A percentile compares a stretch with the other conserved stretches of the same genome.
phyloP scores from a whole-genome alignment of 1,284 basidiomycete genomes.

The Pisolithus thermaeus region DNA sequence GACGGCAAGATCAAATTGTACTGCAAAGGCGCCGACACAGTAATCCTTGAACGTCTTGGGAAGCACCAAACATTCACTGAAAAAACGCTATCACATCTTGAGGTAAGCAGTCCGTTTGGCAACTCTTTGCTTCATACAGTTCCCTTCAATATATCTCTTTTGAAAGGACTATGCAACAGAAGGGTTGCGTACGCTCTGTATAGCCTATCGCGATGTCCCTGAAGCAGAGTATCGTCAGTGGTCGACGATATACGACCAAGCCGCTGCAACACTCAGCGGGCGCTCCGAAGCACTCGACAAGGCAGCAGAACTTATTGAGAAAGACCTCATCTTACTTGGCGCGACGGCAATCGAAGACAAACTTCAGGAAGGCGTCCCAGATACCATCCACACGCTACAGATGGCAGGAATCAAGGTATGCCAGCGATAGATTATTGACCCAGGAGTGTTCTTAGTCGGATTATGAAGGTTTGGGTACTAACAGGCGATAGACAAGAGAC shows the following conservation, averaged over 20 bases:
- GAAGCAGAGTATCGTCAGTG: constrained; percentile 90
- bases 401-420: constrained; percentile 93
- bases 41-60: constrained; percentile 84
- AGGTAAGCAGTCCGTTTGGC: constrained; percentile 45
- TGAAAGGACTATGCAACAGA: constrained; percentile 91
- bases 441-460: constrained; percentile 1
- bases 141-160: neutral
- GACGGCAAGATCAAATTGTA: constrained; percentile 93
- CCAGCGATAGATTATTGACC: neutral
- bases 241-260: constrained; percentile 84
- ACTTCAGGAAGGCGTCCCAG: constrained; percentile 97
- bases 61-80: constrained; percentile 84
- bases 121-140: neutral
- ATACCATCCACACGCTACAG: constrained; percentile 96
- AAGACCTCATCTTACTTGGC: constrained; percentile 87
- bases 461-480: constrained; percentile 86
- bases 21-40: constrained; percentile 97
- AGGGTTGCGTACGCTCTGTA: constrained; percentile 93
- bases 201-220: constrained; percentile 89
- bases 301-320: constrained; percentile 95
- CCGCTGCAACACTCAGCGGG: constrained; percentile 88
- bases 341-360: constrained; percentile 99
- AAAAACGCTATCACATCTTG: constrained; percentile 84
- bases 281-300: constrained; percentile 91
- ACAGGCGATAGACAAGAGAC: constrained; percentile 99